Evolutionary conservation across 2,329 filamentous ascomycete species (phyloP), one percentile per base, ranked within the genome.

Genomic region (Nigrospora oryzae): DNA sequence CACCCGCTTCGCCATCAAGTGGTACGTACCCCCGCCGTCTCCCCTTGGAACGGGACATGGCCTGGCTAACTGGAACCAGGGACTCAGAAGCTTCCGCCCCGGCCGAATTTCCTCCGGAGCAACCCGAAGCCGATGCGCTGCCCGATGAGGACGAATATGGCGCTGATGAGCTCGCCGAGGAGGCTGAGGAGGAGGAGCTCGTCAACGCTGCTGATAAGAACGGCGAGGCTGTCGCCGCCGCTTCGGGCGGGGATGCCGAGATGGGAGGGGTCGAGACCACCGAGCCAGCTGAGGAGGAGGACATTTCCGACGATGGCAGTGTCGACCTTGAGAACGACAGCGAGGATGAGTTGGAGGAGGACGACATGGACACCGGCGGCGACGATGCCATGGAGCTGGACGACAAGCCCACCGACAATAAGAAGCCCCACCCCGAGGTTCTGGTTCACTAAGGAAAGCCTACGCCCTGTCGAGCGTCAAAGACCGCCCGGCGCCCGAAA

Each of bases 1-100:
- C 42, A 98, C 93, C 30, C 83, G 93, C 52, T 98, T 98, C 62
- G 89, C 90, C 38, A 98, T 98, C 70, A 98, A 98, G 71, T 98
- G 93, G 93, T 95, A 77, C 47, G 79, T 68, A 40, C 10, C 14
- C 34, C 16, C 31, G 45, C 42, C 33, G 8, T 35, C 40, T 35
- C 23, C 23, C 36, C 17, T 28, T 5, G 23, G 23, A 10, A 28
- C 23, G 5, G 5, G 23, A 28, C 5, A 28, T 28, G 23, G 17
- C 33, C 33, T 16, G 33, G 4, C 19, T 33, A n/a, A 42, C 7
- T 14, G 11, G 13, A 6, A 36, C 15, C 51, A 96, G 90, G 90
- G 93, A 98, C 62, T 93, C 88, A n/a, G 93, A 98, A 61, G 91
- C 90, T 53, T 93, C 89, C 63, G 93, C 93, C 30, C 93, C 93